A percentile compares a stretch with the other conserved stretches of the same genome.
phyloP scores from a whole-genome alignment of 1,284 basidiomycete species.

The Apiotrichum mycotoxinovorans region DNA sequence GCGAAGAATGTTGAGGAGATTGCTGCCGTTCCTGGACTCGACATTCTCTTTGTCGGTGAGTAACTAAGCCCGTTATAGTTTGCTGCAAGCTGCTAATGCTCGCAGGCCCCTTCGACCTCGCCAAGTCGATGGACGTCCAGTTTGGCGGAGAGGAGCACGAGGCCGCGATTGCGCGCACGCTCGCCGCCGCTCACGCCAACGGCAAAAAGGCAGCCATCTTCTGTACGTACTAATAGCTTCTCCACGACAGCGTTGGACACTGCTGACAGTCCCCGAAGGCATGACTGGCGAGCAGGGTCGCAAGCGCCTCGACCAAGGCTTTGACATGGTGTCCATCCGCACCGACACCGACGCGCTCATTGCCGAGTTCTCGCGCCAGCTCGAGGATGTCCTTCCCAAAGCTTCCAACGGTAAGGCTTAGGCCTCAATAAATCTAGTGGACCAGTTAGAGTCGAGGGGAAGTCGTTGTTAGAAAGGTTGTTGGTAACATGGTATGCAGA shows the following conservation, averaged over 20 bases:
- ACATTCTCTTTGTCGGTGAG: slow-evolving; percentile 13
- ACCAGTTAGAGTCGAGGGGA: too few relatives aligned
- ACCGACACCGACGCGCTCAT: slow-evolving; percentile 24
- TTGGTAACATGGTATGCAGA: too few relatives aligned
- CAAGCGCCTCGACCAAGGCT: slow-evolving; percentile 27
- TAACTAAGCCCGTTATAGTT: not conserved
- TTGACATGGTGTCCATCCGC: slow-evolving; percentile 36
- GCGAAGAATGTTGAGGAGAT: slow-evolving; percentile 42
- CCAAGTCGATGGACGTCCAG: slow-evolving; percentile 33
- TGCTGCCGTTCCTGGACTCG: slow-evolving; percentile 36
- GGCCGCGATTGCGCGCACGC: slow-evolving; percentile 34
- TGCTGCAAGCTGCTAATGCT: too few relatives aligned
- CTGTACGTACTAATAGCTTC: slow-evolving; percentile 9
- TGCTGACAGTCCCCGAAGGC: not conserved
- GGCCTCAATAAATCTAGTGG: too few relatives aligned
- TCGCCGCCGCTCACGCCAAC: slow-evolving; percentile 31
- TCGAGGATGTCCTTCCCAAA: slow-evolving; percentile 1
- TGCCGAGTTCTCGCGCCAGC: slow-evolving; percentile 9
- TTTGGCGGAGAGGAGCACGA: slow-evolving; percentile 21
- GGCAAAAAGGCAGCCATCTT: slow-evolving; percentile 40
- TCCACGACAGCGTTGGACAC: not conserved
- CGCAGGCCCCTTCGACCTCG: slow-evolving; percentile 42
- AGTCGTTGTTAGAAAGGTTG: not conserved
- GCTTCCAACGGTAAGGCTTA: not conserved
- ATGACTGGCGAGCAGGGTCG: slow-evolving; percentile 26